Evolutionary conservation across 108 stramenopile species (phyloP).

Genomic region (Skeletonema tropicum): DNA sequence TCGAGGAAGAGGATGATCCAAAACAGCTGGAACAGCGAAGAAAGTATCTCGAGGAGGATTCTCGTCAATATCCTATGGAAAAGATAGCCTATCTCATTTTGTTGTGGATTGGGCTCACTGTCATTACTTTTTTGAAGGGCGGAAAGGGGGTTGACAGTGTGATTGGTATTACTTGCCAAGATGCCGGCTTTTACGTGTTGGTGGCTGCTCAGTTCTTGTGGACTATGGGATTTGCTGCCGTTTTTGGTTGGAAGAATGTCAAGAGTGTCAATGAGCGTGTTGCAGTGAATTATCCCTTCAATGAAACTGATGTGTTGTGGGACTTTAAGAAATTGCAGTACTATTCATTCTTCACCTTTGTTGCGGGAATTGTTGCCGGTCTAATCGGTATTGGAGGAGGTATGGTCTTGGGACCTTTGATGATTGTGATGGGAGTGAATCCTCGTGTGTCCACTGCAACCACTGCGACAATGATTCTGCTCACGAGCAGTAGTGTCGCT

Average conservation of each 20-base stretch:
- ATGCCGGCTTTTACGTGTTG: conserved; percentile 59
- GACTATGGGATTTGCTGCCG: conserved; percentile 59
- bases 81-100: conserved; percentile 56
- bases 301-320: conserved; percentile 64
- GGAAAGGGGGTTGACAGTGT: conserved; percentile 72
- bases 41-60: conserved; percentile 53
- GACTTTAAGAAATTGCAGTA: conserved; percentile 47
- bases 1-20: conserved; percentile 28
- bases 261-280: conserved; percentile 43
- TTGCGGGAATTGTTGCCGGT: conserved; percentile 74
- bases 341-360: conserved; percentile 63
- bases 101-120: conserved; percentile 61
- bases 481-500: conserved; percentile 74
- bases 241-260: conserved; percentile 54
- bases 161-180: conserved; percentile 67
- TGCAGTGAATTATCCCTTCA: conserved; percentile 59
- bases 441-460: conserved; percentile 75
- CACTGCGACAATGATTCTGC: conserved; percentile 72
- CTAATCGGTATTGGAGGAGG: conserved; percentile 83
- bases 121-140: conserved; percentile 68
- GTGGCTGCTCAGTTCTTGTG: conserved; percentile 64
- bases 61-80: conserved; percentile 62
- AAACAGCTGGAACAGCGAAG: conserved; percentile 32
- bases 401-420: conserved; percentile 76
- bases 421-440: conserved; percentile 75